phyloP scores from a whole-genome alignment of 331 rosid genomes.

The Malus hybrid region DNA sequence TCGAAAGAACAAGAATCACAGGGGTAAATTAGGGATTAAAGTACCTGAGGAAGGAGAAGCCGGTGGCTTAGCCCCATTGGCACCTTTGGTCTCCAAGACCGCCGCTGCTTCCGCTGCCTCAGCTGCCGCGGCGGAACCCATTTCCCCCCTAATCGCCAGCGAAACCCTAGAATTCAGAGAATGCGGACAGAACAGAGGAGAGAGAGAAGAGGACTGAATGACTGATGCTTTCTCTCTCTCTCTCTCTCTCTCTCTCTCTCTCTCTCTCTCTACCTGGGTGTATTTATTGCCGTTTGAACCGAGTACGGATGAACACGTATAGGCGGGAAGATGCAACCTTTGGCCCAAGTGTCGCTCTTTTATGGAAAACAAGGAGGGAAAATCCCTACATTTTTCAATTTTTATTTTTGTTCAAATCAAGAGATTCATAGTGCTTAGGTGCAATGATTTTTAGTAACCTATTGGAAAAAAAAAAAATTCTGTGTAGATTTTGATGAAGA shows the following conservation, averaged over 20 bases:
- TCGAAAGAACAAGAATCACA: neutral
- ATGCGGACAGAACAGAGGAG: neutral
- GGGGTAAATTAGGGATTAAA: neutral
- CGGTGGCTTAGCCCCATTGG: neutral
- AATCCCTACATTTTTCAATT: neutral
- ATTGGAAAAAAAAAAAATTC: too few relatives aligned
- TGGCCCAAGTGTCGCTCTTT: neutral
- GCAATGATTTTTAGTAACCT: neutral
- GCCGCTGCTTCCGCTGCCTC: neutral
- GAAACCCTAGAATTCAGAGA: neutral
- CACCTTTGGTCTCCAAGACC: neutral
- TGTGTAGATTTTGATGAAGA: too few relatives aligned
- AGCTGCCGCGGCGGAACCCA: neutral
- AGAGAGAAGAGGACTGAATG: neutral
- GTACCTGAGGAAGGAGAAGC: neutral
- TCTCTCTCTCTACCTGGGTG: neutral
- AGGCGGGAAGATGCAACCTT: conserved; percentile 4
- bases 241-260: neutral
- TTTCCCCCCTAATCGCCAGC: neutral
- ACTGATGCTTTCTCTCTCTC: neutral
- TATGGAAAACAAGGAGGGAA: neutral
- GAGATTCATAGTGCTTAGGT: neutral
- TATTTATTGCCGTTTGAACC: neutral
- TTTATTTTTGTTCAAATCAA: neutral
- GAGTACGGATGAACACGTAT: neutral